phyloP scores from a whole-genome alignment of 2,329 filamentous ascomycete species.

The Diaporthe eres region DNA sequence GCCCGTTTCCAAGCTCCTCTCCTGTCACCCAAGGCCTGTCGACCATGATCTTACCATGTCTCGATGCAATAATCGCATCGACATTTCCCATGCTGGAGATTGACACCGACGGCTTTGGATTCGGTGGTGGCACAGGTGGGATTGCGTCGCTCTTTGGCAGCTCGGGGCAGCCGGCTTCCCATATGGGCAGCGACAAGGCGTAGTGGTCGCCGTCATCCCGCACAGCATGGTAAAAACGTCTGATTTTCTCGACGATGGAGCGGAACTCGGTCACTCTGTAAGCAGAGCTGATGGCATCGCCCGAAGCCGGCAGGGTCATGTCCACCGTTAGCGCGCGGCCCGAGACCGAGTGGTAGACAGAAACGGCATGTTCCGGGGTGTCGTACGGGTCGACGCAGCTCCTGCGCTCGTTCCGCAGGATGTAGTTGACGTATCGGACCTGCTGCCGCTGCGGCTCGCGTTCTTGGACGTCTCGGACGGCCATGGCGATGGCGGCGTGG shows the following conservation, averaged over 20 bases:
- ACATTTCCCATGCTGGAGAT: conserved; percentile 5
- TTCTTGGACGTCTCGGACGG: neutral
- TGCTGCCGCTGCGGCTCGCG: neutral
- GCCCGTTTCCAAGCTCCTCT: neutral
- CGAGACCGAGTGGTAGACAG: neutral
- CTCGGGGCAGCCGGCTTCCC: conserved; percentile 2
- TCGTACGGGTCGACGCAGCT: neutral
- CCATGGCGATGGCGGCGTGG: conserved; percentile 7
- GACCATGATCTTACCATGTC: neutral
- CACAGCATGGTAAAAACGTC: neutral
- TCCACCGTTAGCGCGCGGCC: neutral
- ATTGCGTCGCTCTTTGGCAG: neutral
- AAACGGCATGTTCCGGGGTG: neutral
- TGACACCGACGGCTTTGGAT: neutral
- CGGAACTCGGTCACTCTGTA: neutral
- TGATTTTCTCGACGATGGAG: neutral
- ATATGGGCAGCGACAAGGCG: conserved; percentile 8
- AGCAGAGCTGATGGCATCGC: neutral
- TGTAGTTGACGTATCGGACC: conserved; percentile 10
- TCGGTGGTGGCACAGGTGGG: neutral
- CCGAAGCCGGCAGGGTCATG: neutral
- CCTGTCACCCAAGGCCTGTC: conserved; percentile 5
- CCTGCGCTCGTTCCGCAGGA: neutral
- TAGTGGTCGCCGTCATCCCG: neutral
- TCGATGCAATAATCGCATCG: neutral